phyloP scores from a whole-genome alignment of 352 stramenopile species.

The Aphanomyces invadans region DNA sequence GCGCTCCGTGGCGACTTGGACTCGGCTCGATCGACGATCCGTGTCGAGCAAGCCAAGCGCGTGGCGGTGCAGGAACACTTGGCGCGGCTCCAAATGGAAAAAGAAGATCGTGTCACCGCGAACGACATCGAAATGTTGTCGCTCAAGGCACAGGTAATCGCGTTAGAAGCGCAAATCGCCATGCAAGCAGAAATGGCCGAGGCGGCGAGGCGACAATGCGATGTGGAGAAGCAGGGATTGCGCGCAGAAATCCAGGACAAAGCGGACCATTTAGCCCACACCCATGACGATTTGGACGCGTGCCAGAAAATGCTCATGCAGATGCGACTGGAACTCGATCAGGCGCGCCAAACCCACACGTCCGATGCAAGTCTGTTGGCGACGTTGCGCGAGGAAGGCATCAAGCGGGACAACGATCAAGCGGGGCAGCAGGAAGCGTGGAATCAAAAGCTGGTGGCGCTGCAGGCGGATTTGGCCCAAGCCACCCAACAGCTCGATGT shows the following conservation, averaged over 20 bases:
- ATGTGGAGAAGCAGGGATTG: too few relatives aligned
- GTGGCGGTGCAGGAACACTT: not conserved
- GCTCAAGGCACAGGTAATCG: not conserved
- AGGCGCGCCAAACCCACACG: not conserved
- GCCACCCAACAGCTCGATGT: not conserved
- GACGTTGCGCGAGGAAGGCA: not conserved
- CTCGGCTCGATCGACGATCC: not conserved
- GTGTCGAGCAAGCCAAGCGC: not conserved
- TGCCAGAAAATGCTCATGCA: constrained; percentile 3
- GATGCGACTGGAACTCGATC: not conserved
- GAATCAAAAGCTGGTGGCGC: not conserved
- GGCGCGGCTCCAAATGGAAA: not conserved
- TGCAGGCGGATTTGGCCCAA: not conserved
- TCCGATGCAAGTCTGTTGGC: not conserved
- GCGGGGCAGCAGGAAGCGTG: not conserved
- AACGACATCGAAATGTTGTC: too few relatives aligned
- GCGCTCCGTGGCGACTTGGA: not conserved
- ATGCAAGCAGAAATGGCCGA: not conserved
- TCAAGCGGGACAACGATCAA: not conserved
- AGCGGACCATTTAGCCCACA: not conserved
- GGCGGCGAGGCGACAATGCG: too few relatives aligned
- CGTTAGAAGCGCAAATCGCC: not conserved
- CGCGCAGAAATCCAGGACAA: not conserved
- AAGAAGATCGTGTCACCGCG: not conserved
- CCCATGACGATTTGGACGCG: not conserved